Evolutionary conservation across 371 early-diverging fungal genomes (phyloP).

Genomic region (Batkoa obscura): DNA sequence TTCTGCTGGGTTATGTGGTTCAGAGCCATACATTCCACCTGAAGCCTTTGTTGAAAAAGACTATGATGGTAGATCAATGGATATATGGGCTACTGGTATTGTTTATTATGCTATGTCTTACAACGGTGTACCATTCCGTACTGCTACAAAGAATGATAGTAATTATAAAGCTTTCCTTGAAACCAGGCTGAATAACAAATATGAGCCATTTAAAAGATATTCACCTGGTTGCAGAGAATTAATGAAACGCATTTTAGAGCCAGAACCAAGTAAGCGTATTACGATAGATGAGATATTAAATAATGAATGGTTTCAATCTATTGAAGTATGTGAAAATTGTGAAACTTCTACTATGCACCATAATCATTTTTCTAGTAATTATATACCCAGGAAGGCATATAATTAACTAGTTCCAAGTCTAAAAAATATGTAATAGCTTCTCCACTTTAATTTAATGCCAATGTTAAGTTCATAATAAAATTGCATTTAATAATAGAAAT

Average conservation of each 20-base stretch:
- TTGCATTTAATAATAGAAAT: no score
- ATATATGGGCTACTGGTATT: conserved; percentile 71
- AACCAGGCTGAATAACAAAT: conserved; percentile 21
- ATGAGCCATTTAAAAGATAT: conserved; percentile 37
- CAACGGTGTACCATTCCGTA: conserved; percentile 52
- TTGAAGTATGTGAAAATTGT: conserved; percentile 20
- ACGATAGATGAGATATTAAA: conserved; percentile 31
- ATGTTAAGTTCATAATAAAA: no score
- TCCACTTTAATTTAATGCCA: no score
- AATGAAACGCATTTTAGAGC: conserved; percentile 60
- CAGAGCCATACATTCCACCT: conserved; percentile 81
- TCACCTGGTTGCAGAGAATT: conserved; percentile 26
- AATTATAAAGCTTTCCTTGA: conserved; percentile 33
- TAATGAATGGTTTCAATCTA: conserved; percentile 48
- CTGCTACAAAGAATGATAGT: conserved; percentile 41
- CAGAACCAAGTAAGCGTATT: conserved; percentile 45
- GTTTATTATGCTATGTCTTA: conserved; percentile 64
- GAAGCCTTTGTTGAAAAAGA: conserved; percentile 45
- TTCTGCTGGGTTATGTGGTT: conserved; percentile 66
- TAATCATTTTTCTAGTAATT: neutral
- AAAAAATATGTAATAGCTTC: no score
- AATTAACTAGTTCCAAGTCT: no score
- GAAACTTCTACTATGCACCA: neutral
- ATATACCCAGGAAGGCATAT: neutral
- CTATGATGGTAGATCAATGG: conserved; percentile 62